Percentiles rank a stretch among this genome's conserved stretches.
Evolutionary conservation across 495 filamentous ascomycete genomes (phyloP).

Genomic region (Tuber calosporum): DNA sequence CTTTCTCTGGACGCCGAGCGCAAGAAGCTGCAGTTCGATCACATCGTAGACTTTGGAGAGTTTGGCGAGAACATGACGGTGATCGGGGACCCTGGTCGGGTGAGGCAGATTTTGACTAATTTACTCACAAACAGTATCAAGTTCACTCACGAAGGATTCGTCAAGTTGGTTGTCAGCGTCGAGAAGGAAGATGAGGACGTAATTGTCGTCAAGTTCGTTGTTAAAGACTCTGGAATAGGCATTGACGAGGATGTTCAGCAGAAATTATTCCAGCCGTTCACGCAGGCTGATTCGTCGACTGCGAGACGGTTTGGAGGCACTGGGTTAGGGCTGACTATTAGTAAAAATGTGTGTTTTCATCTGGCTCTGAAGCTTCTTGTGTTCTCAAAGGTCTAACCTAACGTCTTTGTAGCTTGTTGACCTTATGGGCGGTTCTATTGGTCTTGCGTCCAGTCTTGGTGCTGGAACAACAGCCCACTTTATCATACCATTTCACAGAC

Average conservation of each 20-base stretch:
- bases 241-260: slow-evolving; percentile 67
- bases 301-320: slow-evolving; percentile 73
- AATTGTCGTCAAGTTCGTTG: slow-evolving; percentile 53
- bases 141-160: slow-evolving; percentile 67
- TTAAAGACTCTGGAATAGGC: slow-evolving; percentile 78
- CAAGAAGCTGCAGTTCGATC: slow-evolving; percentile 47
- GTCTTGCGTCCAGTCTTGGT: slow-evolving; percentile 53
- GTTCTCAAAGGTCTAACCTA: slow-evolving; percentile 9
- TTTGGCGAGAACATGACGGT: slow-evolving; percentile 43
- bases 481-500: slow-evolving; percentile 61
- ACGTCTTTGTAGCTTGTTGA: slow-evolving; percentile 57
- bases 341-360: slow-evolving; percentile 50
- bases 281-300: slow-evolving; percentile 73
- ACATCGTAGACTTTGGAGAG: slow-evolving; percentile 40
- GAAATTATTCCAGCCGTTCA: slow-evolving; percentile 76
- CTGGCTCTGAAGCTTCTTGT: not conserved
- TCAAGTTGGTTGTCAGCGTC: slow-evolving; percentile 51
- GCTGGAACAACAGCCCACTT: slow-evolving; percentile 60
- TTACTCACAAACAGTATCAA: slow-evolving; percentile 86
- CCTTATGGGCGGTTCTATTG: slow-evolving; percentile 72
- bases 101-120: slow-evolving; percentile 78
- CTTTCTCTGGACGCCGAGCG: slow-evolving; percentile 49
- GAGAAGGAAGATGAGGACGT: slow-evolving; percentile 48
- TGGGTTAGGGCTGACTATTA: slow-evolving; percentile 72
- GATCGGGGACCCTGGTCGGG: slow-evolving; percentile 69